These are phyloP conservation scores for Quaeritorhiza haematococci DNA, from an alignment of 371 early-diverging fungal species.

Conservation along the genomic window DNA sequence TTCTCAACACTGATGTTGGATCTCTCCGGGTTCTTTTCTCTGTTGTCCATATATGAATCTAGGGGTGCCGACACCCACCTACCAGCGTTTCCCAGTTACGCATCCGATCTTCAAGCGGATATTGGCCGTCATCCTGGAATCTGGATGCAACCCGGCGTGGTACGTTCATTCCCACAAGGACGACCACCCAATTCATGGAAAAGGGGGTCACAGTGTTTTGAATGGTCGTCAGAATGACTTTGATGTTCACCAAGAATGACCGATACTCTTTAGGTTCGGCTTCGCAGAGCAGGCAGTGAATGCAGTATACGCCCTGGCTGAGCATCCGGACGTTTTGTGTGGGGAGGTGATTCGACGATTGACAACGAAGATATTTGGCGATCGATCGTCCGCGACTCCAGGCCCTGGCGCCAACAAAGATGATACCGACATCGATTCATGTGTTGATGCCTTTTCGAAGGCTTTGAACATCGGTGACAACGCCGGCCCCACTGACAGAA, in stretches of 20 bases:
- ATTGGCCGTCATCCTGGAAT: slow-evolving; percentile 47
- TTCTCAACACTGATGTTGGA: no score
- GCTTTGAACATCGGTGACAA: no score
- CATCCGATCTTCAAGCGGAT: slow-evolving; percentile 60
- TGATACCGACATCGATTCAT: no score
- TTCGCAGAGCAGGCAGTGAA: slow-evolving; percentile 90
- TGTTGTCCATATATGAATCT: no score
- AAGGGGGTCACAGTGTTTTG: neutral
- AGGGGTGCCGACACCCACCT: neutral
- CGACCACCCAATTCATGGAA: no score
- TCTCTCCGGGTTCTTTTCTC: no score
- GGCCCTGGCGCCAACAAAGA: slow-evolving; percentile 15
- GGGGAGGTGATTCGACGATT: slow-evolving; percentile 65
- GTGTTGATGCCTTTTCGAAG: no score
- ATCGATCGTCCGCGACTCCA: slow-evolving; percentile 1
- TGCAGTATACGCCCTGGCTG: slow-evolving; percentile 78
- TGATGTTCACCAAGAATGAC: no score
- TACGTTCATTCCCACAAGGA: no score
- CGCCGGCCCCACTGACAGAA: no score
- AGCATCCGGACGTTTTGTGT: slow-evolving; percentile 80
- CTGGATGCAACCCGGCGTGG: slow-evolving; percentile 55
- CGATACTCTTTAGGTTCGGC: slow-evolving; percentile 65
- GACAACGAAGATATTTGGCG: slow-evolving; percentile 48
- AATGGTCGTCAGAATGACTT: slow-evolving; percentile 9
- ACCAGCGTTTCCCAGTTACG: slow-evolving; percentile 61